Evolutionary conservation across 2,329 filamentous ascomycete species (phyloP).

Genomic region (Penicillium sp.): DNA sequence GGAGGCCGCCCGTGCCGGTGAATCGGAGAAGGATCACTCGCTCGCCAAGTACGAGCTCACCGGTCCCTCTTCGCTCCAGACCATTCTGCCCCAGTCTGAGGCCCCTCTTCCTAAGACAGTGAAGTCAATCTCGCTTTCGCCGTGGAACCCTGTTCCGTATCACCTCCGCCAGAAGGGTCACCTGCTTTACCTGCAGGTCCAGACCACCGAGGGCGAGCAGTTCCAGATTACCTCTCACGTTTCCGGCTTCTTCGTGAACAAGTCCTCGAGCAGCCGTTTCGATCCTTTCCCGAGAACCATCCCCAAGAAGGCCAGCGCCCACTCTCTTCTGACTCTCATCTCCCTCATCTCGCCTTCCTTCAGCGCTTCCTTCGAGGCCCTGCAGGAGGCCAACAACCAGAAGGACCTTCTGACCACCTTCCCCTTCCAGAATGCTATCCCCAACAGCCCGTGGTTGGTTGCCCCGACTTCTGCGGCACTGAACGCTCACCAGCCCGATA

Average conservation of each 20-base stretch:
- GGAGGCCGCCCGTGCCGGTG: slow-evolving; percentile 45
- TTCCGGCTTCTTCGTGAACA: slow-evolving; percentile 96
- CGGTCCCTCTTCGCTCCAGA: slow-evolving; percentile 65
- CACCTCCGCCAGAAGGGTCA: slow-evolving; percentile 89
- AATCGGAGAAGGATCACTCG: slow-evolving; percentile 51
- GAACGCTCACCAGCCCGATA: slow-evolving; percentile 74
- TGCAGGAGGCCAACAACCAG: slow-evolving; percentile 81
- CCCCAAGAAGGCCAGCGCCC: slow-evolving; percentile 75
- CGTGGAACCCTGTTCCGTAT: slow-evolving; percentile 96
- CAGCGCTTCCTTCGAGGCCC: slow-evolving; percentile 67
- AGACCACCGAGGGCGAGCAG: slow-evolving; percentile 92
- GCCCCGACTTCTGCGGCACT: slow-evolving; percentile 62
- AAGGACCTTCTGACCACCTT: slow-evolving; percentile 90
- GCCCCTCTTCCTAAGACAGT: slow-evolving; percentile 81
- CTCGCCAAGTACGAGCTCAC: slow-evolving; percentile 77
- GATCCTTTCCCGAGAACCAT: slow-evolving; percentile 79
- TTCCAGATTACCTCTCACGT: slow-evolving; percentile 91
- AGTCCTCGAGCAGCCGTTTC: slow-evolving; percentile 91
- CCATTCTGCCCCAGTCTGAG: slow-evolving; percentile 67
- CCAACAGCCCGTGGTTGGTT: slow-evolving; percentile 88
- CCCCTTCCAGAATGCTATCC: slow-evolving; percentile 92
- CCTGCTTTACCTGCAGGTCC: slow-evolving; percentile 83
- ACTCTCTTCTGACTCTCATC: slow-evolving; percentile 83
- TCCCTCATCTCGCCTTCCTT: slow-evolving; percentile 82
- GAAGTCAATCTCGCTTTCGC: slow-evolving; percentile 82